Conservation (phyloP, 1,284 basidiomycete genomes). For the Apiotrichum gracile region DNA sequence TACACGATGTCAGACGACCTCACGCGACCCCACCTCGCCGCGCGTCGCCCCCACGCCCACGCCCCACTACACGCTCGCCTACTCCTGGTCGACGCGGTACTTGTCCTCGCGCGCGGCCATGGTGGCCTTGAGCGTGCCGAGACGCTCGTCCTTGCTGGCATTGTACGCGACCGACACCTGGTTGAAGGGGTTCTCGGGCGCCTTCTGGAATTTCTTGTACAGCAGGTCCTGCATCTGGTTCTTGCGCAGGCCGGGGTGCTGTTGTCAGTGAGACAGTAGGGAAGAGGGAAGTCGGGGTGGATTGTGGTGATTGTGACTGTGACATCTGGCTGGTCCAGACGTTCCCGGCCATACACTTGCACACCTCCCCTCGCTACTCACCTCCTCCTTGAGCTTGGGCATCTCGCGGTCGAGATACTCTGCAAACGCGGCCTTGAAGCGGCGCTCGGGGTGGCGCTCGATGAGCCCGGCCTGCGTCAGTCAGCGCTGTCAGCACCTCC, state of each 20-base stretch:
- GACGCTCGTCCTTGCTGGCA: constrained; percentile 72
- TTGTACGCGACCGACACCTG: constrained; percentile 72
- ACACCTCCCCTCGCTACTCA: constrained; percentile 16
- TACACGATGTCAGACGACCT: no score
- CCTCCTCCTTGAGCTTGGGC: constrained; percentile 69
- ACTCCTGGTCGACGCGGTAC: constrained; percentile 30
- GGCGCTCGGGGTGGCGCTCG: constrained; percentile 89
- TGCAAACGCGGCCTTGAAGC: constrained; percentile 89
- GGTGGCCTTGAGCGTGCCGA: constrained; percentile 59
- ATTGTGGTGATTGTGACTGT: no score
- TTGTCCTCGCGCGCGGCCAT: constrained; percentile 41
- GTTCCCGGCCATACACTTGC: not conserved
- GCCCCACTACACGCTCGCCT: no score
- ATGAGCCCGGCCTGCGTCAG: constrained; percentile 65
- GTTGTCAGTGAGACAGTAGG: not conserved
- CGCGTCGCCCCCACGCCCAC: no score
- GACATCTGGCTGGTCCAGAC: not conserved
- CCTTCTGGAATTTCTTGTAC: constrained; percentile 47
- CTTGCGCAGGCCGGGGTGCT: constrained; percentile 46
- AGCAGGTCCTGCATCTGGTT: constrained; percentile 47
- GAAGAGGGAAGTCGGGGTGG: not conserved
- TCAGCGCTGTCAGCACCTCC: not conserved
- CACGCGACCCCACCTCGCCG: no score
- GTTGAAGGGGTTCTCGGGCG: constrained; percentile 58
- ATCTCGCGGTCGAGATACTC: constrained; percentile 86